Percentiles rank a stretch among this genome's conserved stretches.
Evolutionary conservation across 768 basidiomycete genomes (phyloP).

Genomic region (Tylopilus subfusipes): DNA sequence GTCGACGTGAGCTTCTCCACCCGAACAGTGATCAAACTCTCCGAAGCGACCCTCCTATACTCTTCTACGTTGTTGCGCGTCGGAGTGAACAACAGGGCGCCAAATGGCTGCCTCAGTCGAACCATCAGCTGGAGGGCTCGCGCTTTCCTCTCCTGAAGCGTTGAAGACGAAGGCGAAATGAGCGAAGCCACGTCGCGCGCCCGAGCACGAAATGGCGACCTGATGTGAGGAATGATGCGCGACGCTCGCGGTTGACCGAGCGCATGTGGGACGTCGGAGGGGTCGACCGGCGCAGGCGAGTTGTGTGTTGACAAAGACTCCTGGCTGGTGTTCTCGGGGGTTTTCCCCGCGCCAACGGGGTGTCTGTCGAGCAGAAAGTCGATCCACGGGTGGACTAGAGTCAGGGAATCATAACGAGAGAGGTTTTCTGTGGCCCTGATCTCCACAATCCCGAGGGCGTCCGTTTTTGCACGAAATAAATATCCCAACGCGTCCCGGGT

Average conservation of each 20-base stretch:
- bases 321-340: neutral
- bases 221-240: too few species aligned
- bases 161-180: neutral
- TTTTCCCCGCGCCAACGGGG: neutral
- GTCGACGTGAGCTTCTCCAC: neutral
- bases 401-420: neutral
- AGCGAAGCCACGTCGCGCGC: neutral
- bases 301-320: neutral
- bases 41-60: neutral
- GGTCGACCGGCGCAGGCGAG: too few species aligned
- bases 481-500: neutral
- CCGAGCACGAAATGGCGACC: neutral
- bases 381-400: neutral
- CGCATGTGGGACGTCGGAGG: neutral
- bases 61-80: neutral
- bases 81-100: neutral
- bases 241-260: too few species aligned
- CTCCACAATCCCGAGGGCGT: neutral
- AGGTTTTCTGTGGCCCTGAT: neutral
- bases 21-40: neutral
- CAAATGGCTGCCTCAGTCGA: neutral
- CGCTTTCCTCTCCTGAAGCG: neutral
- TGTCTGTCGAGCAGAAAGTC: neutral
- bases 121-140: neutral
- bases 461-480: neutral